Percentiles rank a stretch among this genome's conserved stretches.
phyloP scores from a whole-genome alignment of 192 early-diverging fungal genomes.

The Coemansia sp. region DNA sequence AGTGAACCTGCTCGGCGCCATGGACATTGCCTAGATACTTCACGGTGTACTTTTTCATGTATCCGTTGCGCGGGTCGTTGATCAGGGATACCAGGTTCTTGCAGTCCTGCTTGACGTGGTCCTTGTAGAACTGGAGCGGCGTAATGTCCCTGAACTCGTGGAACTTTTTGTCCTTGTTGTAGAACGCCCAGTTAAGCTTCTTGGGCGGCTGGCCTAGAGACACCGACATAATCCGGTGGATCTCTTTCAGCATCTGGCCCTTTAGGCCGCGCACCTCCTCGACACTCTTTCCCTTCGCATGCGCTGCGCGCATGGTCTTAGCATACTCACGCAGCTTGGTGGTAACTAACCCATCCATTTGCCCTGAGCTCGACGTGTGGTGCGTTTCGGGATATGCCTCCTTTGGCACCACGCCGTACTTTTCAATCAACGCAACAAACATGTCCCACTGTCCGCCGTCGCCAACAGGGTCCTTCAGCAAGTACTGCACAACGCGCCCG shows the following conservation, averaged over 20 bases:
- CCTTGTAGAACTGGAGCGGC: conserved; percentile 63
- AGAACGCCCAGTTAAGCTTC: conserved; percentile 65
- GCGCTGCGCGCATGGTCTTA: conserved; percentile 57
- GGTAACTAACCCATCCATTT: conserved; percentile 64
- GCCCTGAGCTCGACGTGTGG: conserved; percentile 61
- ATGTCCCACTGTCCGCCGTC: conserved; percentile 83
- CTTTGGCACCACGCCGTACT: conserved; percentile 77
- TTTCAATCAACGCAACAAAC: conserved; percentile 72
- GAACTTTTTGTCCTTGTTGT: conserved; percentile 72
- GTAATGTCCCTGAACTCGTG: conserved; percentile 57
- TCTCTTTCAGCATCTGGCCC: conserved; percentile 61
- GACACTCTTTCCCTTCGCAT: conserved; percentile 44
- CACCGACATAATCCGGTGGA: conserved; percentile 70
- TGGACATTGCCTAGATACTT: conserved; percentile 72
- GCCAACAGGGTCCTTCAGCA: conserved; percentile 64
- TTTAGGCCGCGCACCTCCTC: conserved; percentile 58
- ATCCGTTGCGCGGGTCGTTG: conserved; percentile 72
- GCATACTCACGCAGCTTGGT: conserved; percentile 71
- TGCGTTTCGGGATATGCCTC: conserved; percentile 64
- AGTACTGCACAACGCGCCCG: conserved; percentile 67
- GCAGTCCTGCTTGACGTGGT: conserved; percentile 62
- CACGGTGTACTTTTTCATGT: conserved; percentile 66
- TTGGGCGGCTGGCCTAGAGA: conserved; percentile 71
- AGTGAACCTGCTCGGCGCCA: conserved; percentile 65
- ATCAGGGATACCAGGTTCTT: conserved; percentile 65